phyloP scores from a whole-genome alignment of 2,329 filamentous ascomycete species.

The Metarhizium robertsii region DNA sequence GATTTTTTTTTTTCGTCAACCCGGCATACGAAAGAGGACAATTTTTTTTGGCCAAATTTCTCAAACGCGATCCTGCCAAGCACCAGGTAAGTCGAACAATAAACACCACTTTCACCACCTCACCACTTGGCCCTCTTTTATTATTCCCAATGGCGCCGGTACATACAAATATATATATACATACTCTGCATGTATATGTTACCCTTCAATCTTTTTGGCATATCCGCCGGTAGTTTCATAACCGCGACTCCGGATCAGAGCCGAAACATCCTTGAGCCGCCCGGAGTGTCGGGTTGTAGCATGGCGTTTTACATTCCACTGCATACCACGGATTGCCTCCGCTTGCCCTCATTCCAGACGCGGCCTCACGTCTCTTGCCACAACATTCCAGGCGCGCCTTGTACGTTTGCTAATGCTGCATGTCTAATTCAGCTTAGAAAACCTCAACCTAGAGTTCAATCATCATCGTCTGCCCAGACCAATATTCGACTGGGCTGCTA shows the following conservation, averaged over 20 bases:
- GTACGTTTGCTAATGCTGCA: slow-evolving; percentile 6
- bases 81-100: neutral
- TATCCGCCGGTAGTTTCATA: neutral
- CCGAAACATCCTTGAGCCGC: neutral
- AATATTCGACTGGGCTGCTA: too few species aligned
- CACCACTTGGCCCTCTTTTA: neutral
- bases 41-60: neutral
- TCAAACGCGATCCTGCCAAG: neutral
- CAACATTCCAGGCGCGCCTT: slow-evolving; percentile 10
- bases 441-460: neutral
- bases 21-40: neutral
- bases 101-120: neutral
- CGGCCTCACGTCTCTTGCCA: slow-evolving; percentile 8
- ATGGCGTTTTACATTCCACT: slow-evolving; percentile 8
- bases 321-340: slow-evolving; percentile 5
- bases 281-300: neutral
- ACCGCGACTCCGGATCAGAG: neutral
- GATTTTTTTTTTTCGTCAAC: neutral
- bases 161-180: neutral
- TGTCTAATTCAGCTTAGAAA: slow-evolving; percentile 1
- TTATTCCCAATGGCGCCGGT: too few species aligned
- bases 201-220: neutral
- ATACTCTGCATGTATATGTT: neutral
- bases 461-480: neutral
- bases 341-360: slow-evolving; percentile 15